phyloP scores from a whole-genome alignment of 2,329 filamentous ascomycete genomes.

The Aspergillus ruber region DNA sequence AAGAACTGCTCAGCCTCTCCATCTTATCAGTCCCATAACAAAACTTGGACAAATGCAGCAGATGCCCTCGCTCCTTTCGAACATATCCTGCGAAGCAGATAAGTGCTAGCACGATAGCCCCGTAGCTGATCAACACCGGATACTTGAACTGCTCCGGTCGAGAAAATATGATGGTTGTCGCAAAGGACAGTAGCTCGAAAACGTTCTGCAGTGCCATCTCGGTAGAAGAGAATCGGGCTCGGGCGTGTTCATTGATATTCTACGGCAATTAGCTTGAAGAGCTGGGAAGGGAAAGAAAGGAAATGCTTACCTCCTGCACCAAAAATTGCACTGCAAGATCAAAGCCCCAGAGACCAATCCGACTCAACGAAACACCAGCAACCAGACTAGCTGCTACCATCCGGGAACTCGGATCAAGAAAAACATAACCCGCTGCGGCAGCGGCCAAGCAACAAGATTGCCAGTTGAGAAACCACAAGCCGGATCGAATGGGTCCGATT shows the following conservation, averaged over 20 bases:
- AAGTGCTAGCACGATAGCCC: conserved; percentile 24
- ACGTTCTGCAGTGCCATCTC: conserved; percentile 63
- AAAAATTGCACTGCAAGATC: conserved; percentile 56
- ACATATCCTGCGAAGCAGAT: conserved; percentile 51
- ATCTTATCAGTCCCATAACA: conserved; percentile 12
- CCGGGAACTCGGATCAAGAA: conserved; percentile 17
- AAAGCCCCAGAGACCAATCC: conserved; percentile 57
- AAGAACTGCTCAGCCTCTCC: not conserved
- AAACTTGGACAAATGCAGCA: conserved; percentile 42
- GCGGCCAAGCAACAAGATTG: conserved; percentile 53
- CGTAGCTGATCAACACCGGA: conserved; percentile 54
- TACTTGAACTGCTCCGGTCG: conserved; percentile 59
- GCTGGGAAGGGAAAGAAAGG: not conserved
- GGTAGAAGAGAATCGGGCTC: conserved; percentile 63
- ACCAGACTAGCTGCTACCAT: conserved; percentile 46
- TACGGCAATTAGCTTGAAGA: conserved; percentile 16
- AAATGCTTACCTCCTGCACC: conserved; percentile 51
- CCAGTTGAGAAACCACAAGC: conserved; percentile 65
- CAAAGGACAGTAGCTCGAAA: conserved; percentile 64
- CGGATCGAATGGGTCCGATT: conserved; percentile 57
- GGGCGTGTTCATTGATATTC: conserved; percentile 49
- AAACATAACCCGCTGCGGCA: conserved; percentile 41
- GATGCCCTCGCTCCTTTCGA: conserved; percentile 52
- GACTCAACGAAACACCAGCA: conserved; percentile 48
- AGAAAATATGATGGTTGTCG: conserved; percentile 58